Evolutionary conservation across 495 filamentous ascomycete species (phyloP).

Genomic region (Lasiosphaeria hispida): DNA sequence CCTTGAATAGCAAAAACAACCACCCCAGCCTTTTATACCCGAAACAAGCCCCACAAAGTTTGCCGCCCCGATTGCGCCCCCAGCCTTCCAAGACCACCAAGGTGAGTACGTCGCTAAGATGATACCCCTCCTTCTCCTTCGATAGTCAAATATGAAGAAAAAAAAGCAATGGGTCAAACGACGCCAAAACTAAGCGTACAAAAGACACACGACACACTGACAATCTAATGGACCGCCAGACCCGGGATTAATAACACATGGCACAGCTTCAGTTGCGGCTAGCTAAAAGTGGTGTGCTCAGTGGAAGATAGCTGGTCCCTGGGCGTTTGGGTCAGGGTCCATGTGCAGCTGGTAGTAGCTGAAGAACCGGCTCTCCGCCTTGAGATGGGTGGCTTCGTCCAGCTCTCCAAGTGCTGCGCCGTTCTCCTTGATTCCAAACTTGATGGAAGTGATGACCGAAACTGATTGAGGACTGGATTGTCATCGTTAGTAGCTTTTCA

Average conservation of each 20-base stretch:
- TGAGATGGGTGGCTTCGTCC: slow-evolving; percentile 60
- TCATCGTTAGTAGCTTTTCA: slow-evolving; percentile 14
- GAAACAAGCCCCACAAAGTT: no score
- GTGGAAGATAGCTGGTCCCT: slow-evolving; percentile 43
- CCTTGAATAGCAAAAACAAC: no score
- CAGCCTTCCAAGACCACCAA: no score
- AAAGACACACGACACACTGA: not conserved
- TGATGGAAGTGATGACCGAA: slow-evolving; percentile 38
- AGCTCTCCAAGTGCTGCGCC: slow-evolving; percentile 56
- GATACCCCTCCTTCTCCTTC: no score
- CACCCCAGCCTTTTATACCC: no score
- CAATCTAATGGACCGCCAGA: not conserved
- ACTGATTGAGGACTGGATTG: slow-evolving; percentile 47
- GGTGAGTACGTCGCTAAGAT: no score
- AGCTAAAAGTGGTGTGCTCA: slow-evolving; percentile 15
- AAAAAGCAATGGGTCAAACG: not conserved
- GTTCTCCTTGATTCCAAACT: slow-evolving; percentile 54
- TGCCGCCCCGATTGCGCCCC: no score
- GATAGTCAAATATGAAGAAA: not conserved
- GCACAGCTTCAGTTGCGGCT: not conserved
- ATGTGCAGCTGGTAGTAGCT: slow-evolving; percentile 63
- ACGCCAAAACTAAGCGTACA: not conserved
- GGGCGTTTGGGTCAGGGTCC: slow-evolving; percentile 44
- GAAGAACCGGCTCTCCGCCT: slow-evolving; percentile 62
- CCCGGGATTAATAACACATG: not conserved